phyloP scores from a whole-genome alignment of 805 yeast species.

The Torulaspora gathmanii region DNA sequence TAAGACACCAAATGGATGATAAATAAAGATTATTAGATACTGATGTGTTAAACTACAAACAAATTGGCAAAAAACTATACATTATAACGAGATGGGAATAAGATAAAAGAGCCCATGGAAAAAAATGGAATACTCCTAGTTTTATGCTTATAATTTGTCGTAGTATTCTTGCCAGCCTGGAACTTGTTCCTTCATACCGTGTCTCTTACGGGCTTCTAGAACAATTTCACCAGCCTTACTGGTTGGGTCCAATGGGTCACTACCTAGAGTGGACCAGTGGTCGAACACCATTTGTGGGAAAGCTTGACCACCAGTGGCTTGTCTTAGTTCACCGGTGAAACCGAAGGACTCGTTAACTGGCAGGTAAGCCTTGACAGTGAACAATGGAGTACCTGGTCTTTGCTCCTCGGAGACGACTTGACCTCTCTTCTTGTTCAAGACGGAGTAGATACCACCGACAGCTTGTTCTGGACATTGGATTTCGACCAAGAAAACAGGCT shows the following conservation, averaged over 20 bases:
- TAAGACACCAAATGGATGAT: not conserved
- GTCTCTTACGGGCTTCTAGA: conserved; percentile 78
- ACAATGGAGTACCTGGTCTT: conserved; percentile 99
- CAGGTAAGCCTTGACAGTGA: conserved; percentile 99
- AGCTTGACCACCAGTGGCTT: conserved; percentile 99
- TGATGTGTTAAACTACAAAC: conserved; percentile 17
- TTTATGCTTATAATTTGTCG: conserved; percentile 64
- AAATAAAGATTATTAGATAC: conserved; percentile 4
- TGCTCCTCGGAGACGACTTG: conserved; percentile 99
- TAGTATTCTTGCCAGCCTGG: conserved; percentile 99
- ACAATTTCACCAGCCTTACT: conserved; percentile 66
- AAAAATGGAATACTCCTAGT: conserved; percentile 6
- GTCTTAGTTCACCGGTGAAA: conserved; percentile 99
- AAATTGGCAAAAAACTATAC: conserved; percentile 15
- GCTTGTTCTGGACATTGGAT: conserved; percentile 99
- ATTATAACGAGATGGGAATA: conserved; percentile 9
- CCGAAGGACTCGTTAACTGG: conserved; percentile 99
- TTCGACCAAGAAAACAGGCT: conserved; percentile 98
- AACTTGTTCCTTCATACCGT: conserved; percentile 93
- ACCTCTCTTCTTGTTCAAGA: conserved; percentile 99
- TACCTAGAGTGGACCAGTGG: conserved; percentile 90
- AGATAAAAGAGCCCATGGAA: conserved; percentile 10
- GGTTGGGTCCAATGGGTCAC: conserved; percentile 89
- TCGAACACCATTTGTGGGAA: conserved; percentile 99
- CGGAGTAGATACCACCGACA: conserved; percentile 99